Conservation (phyloP, 2,329 filamentous ascomycete genomes). For the Alternaria sp. region DNA sequence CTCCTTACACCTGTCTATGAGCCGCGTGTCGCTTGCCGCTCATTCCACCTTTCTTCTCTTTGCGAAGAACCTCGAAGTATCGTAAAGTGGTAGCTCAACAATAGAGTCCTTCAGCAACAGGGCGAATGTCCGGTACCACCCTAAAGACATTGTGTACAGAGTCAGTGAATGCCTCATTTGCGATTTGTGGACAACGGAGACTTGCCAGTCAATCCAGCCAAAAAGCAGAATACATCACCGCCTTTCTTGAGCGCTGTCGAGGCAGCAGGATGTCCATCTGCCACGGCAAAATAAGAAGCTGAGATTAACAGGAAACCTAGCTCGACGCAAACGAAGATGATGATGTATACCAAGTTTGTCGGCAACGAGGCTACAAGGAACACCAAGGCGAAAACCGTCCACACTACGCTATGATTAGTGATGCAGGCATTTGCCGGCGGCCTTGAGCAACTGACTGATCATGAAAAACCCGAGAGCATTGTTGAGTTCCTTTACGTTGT, state of each 20-base stretch:
- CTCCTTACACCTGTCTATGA: background rate
- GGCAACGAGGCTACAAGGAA: conserved; percentile 59
- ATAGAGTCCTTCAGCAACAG: conserved; percentile 38
- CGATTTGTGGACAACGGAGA: background rate
- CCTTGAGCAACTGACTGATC: conserved; percentile 46
- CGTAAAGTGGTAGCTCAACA: conserved; percentile 36
- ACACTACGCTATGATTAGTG: conserved; percentile 45
- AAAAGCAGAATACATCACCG: conserved; percentile 59
- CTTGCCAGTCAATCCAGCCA: conserved; percentile 57
- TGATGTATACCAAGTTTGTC: conserved; percentile 59
- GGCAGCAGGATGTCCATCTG: conserved; percentile 53
- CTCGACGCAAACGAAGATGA: conserved; percentile 60
- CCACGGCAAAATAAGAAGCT: conserved; percentile 57
- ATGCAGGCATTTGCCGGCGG: background rate
- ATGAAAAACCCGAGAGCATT: conserved; percentile 63
- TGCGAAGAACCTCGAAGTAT: conserved; percentile 41
- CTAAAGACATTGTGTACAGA: background rate
- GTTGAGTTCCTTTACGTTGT: conserved; percentile 55
- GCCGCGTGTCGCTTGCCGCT: background rate
- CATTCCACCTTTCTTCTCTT: conserved; percentile 30
- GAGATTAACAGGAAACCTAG: conserved; percentile 56
- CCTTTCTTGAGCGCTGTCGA: conserved; percentile 55
- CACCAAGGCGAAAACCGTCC: conserved; percentile 58
- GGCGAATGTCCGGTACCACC: conserved; percentile 36
- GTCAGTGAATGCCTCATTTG: background rate